Conservation (phyloP, 2,329 filamentous ascomycete species). For the Xylaria sp. region DNA sequence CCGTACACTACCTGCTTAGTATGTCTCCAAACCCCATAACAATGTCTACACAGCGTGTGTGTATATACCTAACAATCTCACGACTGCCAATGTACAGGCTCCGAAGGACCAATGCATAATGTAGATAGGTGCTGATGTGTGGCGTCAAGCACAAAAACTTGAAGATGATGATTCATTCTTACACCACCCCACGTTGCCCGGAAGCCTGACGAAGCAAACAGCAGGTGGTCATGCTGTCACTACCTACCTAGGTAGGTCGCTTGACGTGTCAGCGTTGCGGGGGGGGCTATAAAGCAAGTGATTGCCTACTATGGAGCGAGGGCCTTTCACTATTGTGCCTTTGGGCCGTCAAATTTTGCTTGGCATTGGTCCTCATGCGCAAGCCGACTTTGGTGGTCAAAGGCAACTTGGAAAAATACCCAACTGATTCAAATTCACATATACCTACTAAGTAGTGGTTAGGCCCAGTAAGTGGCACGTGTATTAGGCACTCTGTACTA, state of each 20-base stretch:
- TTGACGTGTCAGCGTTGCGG: constrained; percentile 34
- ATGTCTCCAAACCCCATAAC: too few species aligned
- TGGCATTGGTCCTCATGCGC: constrained; percentile 7
- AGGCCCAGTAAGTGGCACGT: background rate
- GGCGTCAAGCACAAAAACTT: constrained; percentile 15
- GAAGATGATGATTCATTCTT: constrained; percentile 20
- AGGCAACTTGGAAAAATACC: background rate
- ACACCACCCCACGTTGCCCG: constrained; percentile 11
- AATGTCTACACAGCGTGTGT: background rate
- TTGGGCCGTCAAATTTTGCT: constrained; percentile 1
- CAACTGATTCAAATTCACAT: constrained; percentile 2
- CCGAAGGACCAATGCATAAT: background rate
- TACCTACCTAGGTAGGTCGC: constrained; percentile 20
- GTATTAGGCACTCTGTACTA: constrained; percentile 7
- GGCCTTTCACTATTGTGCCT: background rate
- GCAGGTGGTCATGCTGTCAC: constrained; percentile 31
- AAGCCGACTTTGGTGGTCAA: background rate
- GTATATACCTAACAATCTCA: background rate
- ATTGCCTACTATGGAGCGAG: background rate
- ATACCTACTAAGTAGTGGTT: too few species aligned
- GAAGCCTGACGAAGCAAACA: constrained; percentile 21
- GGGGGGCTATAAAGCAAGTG: constrained; percentile 20
- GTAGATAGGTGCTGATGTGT: constrained; percentile 21
- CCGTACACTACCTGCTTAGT: background rate
- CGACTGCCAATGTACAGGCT: background rate